Evolutionary conservation across 768 basidiomycete species (phyloP), one percentile per base, ranked within the genome.

Genomic region (Asterophora parasitica): DNA sequence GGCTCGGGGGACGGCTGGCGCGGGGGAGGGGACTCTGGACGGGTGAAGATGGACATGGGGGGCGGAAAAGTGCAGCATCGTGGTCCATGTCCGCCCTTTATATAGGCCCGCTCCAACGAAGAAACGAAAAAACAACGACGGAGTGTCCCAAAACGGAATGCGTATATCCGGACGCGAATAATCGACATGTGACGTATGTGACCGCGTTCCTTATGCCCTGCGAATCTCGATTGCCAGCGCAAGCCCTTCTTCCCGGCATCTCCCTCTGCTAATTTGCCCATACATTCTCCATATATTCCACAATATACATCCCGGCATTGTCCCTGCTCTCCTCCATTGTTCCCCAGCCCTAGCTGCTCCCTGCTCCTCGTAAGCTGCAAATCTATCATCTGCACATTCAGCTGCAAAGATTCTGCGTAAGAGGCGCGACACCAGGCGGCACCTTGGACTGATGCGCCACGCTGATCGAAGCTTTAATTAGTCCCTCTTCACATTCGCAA

Each of bases 21-120:
- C 0, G 82, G 82, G 16, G 82, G 81, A 32, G 82, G 81, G 13
- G 78, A 78, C 16, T 69, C 68, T 15, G 74, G 70, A 30, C 74
- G 74, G 32, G 55, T 42, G 40, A 65, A 66, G 65, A 61, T 64
- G 54, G 70, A 69, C 71, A 66, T 65, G 30, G 31, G 30, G 10
- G 32, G 8, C 9, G 11, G 13, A 17, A 32, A 31, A 12, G 42
- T 43, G 42, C 10, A 17, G 42, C 42, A 19, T n/a, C 17, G 31
- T 20, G 28, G 30, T 9, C 20, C 3, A 7, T 38, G 36, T 4
- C 4, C 4, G 36, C 2, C 7, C 9, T 38, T 38, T 38, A 17
- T 38, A 17, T 5, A 23, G 8, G 36, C 36, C 3, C 19, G 9
- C 7, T 9, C 2, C 13, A 16, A 42, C 15, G 15, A 30, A 30